A percentile compares a stretch with the other conserved stretches of the same genome.
phyloP scores from a whole-genome alignment of 192 early-diverging fungal species.

The Rhizophagus clarus region DNA sequence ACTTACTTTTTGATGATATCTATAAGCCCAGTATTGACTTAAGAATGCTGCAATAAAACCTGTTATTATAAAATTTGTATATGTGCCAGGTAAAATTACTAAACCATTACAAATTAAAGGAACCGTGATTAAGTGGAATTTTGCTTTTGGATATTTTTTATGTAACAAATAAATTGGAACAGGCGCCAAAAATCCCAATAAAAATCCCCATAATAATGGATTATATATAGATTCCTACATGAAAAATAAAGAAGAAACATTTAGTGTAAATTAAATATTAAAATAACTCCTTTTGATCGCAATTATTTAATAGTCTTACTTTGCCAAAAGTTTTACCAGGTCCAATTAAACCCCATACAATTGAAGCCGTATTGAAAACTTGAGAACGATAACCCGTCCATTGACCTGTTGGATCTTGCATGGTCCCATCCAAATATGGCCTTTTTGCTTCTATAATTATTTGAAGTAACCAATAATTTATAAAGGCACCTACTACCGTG shows the following conservation, averaged over 20 bases:
- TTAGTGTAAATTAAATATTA: conserved; percentile 37
- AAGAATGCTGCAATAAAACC: conserved; percentile 21
- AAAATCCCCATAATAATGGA: conserved; percentile 48
- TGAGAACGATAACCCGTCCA: conserved; percentile 35
- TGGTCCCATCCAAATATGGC: conserved; percentile 30
- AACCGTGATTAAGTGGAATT: conserved; percentile 35
- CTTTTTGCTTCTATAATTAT: conserved; percentile 38
- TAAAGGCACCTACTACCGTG: conserved; percentile 47
- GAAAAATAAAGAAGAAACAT: background rate
- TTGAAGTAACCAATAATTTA: conserved; percentile 41
- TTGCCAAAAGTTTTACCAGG: conserved; percentile 55
- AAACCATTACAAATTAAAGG: conserved; percentile 32
- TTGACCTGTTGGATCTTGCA: conserved; percentile 48
- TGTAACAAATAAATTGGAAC: conserved; percentile 44
- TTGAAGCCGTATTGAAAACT: conserved; percentile 58
- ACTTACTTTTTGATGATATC: background rate
- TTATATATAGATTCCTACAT: conserved; percentile 35
- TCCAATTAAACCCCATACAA: conserved; percentile 67
- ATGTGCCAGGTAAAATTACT: conserved; percentile 12
- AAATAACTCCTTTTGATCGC: background rate
- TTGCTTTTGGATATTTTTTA: conserved; percentile 45
- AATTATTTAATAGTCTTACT: conserved; percentile 11
- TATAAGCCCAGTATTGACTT: conserved; percentile 15
- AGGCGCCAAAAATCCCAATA: conserved; percentile 41
- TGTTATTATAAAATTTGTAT: conserved; percentile 29